Evolutionary conservation across 768 basidiomycete genomes (phyloP).

Genomic region (Rhizopogon roseolus): DNA sequence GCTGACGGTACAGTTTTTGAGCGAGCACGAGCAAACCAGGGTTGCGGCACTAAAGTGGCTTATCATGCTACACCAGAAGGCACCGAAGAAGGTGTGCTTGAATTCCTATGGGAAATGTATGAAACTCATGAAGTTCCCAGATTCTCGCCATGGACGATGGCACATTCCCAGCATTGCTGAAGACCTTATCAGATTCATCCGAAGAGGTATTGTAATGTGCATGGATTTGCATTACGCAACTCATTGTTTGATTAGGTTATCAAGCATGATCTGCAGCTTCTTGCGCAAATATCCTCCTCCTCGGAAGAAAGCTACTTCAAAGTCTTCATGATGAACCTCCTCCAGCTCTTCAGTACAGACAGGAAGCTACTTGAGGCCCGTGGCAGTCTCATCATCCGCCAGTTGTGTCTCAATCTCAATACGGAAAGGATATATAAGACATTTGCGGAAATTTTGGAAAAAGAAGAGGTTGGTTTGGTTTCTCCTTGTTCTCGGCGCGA

Average conservation of each 20-base stretch:
- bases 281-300: conserved; percentile 94
- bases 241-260: conserved; percentile 59
- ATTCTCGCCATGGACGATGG: conserved; percentile 95
- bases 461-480: conserved; percentile 74
- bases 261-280: conserved; percentile 90
- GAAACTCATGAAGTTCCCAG: conserved; percentile 33
- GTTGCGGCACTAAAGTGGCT: conserved; percentile 97
- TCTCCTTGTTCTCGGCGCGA: background rate
- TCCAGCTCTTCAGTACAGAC: conserved; percentile 95
- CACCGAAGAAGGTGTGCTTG: conserved; percentile 77
- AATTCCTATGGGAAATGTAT: background rate
- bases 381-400: conserved; percentile 93
- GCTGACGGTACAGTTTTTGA: conserved; percentile 88
- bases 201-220: conserved; percentile 62
- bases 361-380: conserved; percentile 82
- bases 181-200: conserved; percentile 93
- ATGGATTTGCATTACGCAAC: conserved; percentile 1
- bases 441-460: conserved; percentile 95
- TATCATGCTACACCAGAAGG: conserved; percentile 97
- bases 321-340: conserved; percentile 89
- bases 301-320: conserved; percentile 97
- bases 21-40: conserved; percentile 94
- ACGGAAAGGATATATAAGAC: conserved; percentile 94
- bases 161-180: conserved; percentile 92
- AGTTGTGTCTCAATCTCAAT: conserved; percentile 90